These are phyloP conservation scores for Naematelia aurantialba DNA, from an alignment of 768 basidiomycete genomes.

Conservation along the genomic window DNA sequence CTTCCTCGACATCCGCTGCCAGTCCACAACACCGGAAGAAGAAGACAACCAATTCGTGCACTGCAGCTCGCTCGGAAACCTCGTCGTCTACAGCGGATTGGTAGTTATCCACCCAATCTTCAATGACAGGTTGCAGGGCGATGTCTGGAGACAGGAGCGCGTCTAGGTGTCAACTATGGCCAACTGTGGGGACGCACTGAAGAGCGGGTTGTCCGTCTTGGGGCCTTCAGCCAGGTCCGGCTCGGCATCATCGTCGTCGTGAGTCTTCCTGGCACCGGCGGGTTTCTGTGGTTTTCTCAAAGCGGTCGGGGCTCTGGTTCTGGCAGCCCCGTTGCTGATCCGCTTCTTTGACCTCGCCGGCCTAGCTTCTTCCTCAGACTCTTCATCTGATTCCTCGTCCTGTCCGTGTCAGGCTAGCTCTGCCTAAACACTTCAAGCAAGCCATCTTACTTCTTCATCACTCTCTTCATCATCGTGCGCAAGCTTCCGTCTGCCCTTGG, in stretches of 20 bases:
- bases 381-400: slow-evolving; percentile 11
- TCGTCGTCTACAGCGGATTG: slow-evolving; percentile 58
- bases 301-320: background rate
- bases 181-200: slow-evolving; percentile 63
- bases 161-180: slow-evolving; percentile 56
- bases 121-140: slow-evolving; percentile 76
- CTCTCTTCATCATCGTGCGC: slow-evolving; percentile 23
- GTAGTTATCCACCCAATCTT: slow-evolving; percentile 84
- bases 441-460: slow-evolving; percentile 19
- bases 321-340: slow-evolving; percentile 8
- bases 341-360: slow-evolving; percentile 18
- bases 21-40: slow-evolving; percentile 87
- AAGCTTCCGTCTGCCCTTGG: slow-evolving; percentile 21
- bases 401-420: too few species aligned
- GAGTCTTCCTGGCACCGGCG: background rate
- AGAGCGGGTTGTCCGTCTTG: slow-evolving; percentile 85
- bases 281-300: slow-evolving; percentile 11
- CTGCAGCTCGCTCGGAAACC: slow-evolving; percentile 47
- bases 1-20: slow-evolving; percentile 76
- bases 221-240: slow-evolving; percentile 43
- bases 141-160: slow-evolving; percentile 82
- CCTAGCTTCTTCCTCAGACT: background rate
- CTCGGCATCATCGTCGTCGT: background rate
- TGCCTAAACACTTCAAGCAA: background rate
- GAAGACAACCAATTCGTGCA: slow-evolving; percentile 85